phyloP scores from a whole-genome alignment of 2,329 filamentous ascomycete genomes.

The Rugonectria rugulosa region DNA sequence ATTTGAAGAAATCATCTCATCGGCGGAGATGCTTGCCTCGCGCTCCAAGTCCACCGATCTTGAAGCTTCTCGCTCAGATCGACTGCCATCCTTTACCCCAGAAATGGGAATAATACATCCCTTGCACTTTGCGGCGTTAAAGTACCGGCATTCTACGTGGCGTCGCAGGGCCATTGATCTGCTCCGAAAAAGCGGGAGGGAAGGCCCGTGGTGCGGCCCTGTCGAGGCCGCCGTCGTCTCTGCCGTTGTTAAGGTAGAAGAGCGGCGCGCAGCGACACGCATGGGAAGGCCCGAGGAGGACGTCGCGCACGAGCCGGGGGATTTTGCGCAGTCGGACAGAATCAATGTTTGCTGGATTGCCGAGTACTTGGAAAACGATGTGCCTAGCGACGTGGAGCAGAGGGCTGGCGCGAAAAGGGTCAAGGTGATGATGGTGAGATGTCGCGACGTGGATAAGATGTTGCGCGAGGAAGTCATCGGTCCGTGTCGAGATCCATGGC shows the following conservation, averaged over 20 bases:
- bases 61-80: too few relatives aligned
- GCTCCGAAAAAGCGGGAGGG: constrained; percentile 14
- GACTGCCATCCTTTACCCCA: constrained; percentile 18
- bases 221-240: constrained; percentile 9
- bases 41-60: too few relatives aligned
- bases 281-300: neutral
- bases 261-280: neutral
- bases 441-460: constrained; percentile 12
- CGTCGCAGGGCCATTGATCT: constrained; percentile 23
- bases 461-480: neutral
- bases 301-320: neutral
- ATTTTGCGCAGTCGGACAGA: constrained; percentile 1
- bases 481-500: constrained; percentile 6
- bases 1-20: constrained; percentile 28
- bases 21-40: neutral
- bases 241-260: constrained; percentile 20
- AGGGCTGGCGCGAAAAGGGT: neutral
- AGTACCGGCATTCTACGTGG: constrained; percentile 26
- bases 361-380: neutral
- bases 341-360: constrained; percentile 4
- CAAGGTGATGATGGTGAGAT: constrained; percentile 2
- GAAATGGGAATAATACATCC: constrained; percentile 32
- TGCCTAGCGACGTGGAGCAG: neutral
- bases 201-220: constrained; percentile 29
- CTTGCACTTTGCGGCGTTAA: constrained; percentile 21